A percentile compares a stretch with the other conserved stretches of the same genome.
Conservation (phyloP, 805 yeast species). For the Cyberlindnera mycetangii region DNA sequence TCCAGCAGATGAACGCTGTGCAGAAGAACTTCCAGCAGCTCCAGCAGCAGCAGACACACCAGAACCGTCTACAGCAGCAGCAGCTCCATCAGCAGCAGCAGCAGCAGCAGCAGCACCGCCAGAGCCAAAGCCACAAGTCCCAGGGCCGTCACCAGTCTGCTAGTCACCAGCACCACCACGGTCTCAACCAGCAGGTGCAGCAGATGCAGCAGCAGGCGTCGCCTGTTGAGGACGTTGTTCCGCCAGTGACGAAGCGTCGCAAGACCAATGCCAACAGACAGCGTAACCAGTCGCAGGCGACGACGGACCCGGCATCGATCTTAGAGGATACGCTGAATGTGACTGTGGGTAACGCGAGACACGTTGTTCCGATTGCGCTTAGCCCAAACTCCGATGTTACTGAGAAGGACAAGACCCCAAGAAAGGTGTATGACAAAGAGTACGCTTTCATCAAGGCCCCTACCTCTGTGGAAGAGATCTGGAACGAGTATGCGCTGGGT, state of each 20-base stretch:
- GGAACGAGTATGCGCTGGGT: slow-evolving; percentile 57
- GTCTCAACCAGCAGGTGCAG: not conserved
- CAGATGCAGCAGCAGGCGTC: not conserved
- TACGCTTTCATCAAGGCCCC: slow-evolving; percentile 42
- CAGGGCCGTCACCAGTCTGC: slow-evolving; percentile 8
- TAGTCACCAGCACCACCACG: slow-evolving; percentile 7
- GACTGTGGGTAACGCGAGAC: slow-evolving; percentile 11
- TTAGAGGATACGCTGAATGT: slow-evolving; percentile 21
- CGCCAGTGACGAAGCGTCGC: slow-evolving; percentile 16
- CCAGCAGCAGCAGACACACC: slow-evolving; percentile 21
- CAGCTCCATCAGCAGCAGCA: slow-evolving; percentile 11
- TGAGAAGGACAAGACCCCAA: slow-evolving; percentile 22
- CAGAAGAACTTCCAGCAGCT: slow-evolving; percentile 20
- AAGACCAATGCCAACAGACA: slow-evolving; percentile 14
- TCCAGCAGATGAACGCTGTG: slow-evolving; percentile 13
- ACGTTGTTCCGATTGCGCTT: slow-evolving; percentile 14
- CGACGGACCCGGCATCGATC: slow-evolving; percentile 19
- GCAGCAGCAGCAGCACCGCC: slow-evolving; percentile 7
- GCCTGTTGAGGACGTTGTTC: not conserved
- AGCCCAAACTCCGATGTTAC: slow-evolving; percentile 3
- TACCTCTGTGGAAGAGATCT: slow-evolving; percentile 47
- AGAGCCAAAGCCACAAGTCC: slow-evolving; percentile 4
- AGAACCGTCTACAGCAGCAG: slow-evolving; percentile 8
- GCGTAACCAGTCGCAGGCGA: slow-evolving; percentile 1
- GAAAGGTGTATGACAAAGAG: slow-evolving; percentile 31